phyloP scores from a whole-genome alignment of 495 filamentous ascomycete species.

The Parathielavia hyrcaniae region DNA sequence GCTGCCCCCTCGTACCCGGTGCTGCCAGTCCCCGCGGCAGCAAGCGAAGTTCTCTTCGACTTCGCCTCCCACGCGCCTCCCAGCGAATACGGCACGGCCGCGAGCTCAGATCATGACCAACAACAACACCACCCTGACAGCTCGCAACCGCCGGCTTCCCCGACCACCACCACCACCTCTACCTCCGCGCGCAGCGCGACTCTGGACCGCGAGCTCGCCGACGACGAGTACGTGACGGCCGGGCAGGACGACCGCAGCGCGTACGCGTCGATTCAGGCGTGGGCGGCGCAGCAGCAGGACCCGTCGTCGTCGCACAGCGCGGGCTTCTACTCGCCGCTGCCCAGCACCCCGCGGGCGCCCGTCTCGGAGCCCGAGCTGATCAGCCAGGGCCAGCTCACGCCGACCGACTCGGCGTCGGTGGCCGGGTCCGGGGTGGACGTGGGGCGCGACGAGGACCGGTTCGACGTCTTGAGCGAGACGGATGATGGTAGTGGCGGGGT shows the following conservation, averaged over 20 bases:
- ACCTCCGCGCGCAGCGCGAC: constrained; percentile 18
- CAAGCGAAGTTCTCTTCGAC: constrained; percentile 30
- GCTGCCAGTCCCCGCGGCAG: constrained; percentile 13
- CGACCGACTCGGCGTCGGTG: constrained; percentile 46
- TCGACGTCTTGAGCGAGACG: constrained; percentile 62
- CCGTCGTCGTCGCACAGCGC: constrained; percentile 27
- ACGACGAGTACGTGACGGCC: constrained; percentile 44
- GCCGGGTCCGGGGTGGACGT: constrained; percentile 39
- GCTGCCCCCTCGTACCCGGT: constrained; percentile 26
- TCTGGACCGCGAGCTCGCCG: constrained; percentile 35
- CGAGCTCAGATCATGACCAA: constrained; percentile 2
- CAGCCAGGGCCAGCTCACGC: constrained; percentile 45
- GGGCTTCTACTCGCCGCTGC: constrained; percentile 50
- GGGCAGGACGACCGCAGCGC: constrained; percentile 37
- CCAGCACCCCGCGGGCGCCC: constrained; percentile 34
- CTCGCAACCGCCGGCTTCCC: background rate
- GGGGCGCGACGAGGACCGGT: constrained; percentile 22
- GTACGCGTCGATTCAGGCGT: constrained; percentile 50
- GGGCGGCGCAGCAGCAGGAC: constrained; percentile 41
- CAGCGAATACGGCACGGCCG: constrained; percentile 17
- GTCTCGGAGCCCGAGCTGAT: constrained; percentile 41
- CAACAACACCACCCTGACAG: background rate
- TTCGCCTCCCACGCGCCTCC: constrained; percentile 23
- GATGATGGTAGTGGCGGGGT: constrained; percentile 45
- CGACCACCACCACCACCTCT: constrained; percentile 7